Conservation (phyloP, 371 early-diverging fungal species). For the Dipsacomyces acuminosporus region DNA sequence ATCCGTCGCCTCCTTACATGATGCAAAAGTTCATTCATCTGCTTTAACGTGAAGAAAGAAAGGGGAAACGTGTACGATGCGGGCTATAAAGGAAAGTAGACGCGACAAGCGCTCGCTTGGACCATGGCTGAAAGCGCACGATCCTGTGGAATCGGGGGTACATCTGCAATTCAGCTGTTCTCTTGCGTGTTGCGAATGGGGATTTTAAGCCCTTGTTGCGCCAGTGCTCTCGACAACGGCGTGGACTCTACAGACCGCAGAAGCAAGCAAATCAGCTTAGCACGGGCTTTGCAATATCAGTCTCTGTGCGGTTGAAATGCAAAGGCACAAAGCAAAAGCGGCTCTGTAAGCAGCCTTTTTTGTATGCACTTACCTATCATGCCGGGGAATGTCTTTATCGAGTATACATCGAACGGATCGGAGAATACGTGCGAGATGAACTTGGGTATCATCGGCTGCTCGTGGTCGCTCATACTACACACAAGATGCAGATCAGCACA, state of each 20-base stretch:
- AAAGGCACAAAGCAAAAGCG: neutral
- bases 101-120: too few relatives aligned
- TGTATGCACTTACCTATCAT: constrained; percentile 56
- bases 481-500: too few relatives aligned
- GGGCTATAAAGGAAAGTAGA: too few relatives aligned
- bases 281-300: constrained; percentile 3
- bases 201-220: constrained; percentile 89
- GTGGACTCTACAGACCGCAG: constrained; percentile 69
- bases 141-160: too few relatives aligned
- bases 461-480: constrained; percentile 51
- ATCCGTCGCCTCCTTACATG: too few relatives aligned
- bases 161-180: constrained; percentile 4
- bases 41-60: neutral
- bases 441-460: constrained; percentile 53
- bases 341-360: too few relatives aligned
- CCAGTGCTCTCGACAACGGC: constrained; percentile 78
- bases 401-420: constrained; percentile 69
- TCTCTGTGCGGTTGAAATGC: too few relatives aligned
- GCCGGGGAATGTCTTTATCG: constrained; percentile 85
- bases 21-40: too few relatives aligned
- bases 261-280: neutral
- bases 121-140: too few relatives aligned
- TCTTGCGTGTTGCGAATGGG: constrained; percentile 71
- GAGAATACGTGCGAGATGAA: constrained; percentile 57
- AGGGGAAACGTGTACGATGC: neutral